Percentiles rank a stretch among this genome's conserved stretches.
These are phyloP conservation scores for Globisporangium splendens DNA, from an alignment of 352 stramenopile species.

Conservation along the genomic window DNA sequence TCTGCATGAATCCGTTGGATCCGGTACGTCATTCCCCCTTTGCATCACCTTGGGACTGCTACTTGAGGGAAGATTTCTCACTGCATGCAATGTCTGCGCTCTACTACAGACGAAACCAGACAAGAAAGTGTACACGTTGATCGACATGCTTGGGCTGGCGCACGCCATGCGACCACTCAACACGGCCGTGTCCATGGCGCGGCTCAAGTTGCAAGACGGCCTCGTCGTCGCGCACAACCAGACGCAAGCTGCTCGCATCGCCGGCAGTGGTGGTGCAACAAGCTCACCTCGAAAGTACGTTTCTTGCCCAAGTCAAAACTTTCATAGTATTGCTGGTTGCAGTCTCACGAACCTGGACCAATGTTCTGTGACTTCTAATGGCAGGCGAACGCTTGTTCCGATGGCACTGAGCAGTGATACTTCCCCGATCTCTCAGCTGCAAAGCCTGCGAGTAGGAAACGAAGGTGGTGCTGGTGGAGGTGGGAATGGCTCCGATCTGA, in stretches of 20 bases:
- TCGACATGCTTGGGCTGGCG: conserved; percentile 49
- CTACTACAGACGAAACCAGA: conserved; percentile 44
- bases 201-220: conserved; percentile 36
- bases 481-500: neutral
- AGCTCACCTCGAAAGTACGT: conserved; percentile 13
- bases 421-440: conserved; percentile 11
- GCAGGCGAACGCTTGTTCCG: conserved; percentile 14
- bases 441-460: conserved; percentile 6
- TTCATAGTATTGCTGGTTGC: neutral
- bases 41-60: no score
- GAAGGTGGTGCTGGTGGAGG: neutral
- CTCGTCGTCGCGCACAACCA: conserved; percentile 8
- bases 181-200: conserved; percentile 42
- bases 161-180: conserved; percentile 51
- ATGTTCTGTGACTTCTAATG: neutral
- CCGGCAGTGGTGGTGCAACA: conserved; percentile 6
- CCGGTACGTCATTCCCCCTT: conserved; percentile 22
- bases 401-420: conserved; percentile 3
- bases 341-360: neutral
- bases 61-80: no score
- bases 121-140: conserved; percentile 46
- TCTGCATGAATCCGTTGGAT: conserved; percentile 46
- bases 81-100: no score
- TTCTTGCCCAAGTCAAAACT: neutral
- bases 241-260: conserved; percentile 7